A percentile compares a stretch with the other conserved stretches of the same genome.
Evolutionary conservation across 2,329 filamentous ascomycete species (phyloP).

Genomic region (Fusarium sulawesiense): DNA sequence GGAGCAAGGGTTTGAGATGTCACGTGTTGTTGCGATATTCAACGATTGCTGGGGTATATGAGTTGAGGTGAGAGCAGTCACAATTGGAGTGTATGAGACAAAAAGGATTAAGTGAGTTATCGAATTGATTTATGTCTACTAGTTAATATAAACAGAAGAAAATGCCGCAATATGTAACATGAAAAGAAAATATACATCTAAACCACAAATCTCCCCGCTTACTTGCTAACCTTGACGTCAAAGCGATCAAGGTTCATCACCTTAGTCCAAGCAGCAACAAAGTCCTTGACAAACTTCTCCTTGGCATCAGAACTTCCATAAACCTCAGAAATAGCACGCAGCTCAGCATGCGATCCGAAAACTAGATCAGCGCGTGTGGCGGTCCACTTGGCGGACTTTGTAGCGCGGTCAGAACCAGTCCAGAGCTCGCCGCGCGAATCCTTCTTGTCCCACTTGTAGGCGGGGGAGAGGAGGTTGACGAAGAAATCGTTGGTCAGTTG

Average conservation of each 20-base stretch:
- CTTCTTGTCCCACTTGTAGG: slow-evolving; percentile 68
- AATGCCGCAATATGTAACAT: not conserved
- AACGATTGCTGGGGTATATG: no score
- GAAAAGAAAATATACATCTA: not conserved
- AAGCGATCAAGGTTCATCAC: slow-evolving; percentile 80
- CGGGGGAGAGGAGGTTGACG: slow-evolving; percentile 78
- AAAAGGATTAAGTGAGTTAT: not conserved
- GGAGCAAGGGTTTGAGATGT: no score
- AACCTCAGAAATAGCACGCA: slow-evolving; percentile 76
- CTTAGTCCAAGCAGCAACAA: slow-evolving; percentile 78
- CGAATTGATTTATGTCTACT: not conserved
- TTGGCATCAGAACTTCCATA: slow-evolving; percentile 71
- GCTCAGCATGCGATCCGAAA: slow-evolving; percentile 79
- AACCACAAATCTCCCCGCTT: no score
- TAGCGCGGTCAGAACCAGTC: slow-evolving; percentile 73
- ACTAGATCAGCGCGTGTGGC: slow-evolving; percentile 76
- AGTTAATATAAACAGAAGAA: not conserved
- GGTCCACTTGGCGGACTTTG: slow-evolving; percentile 74
- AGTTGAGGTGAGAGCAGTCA: no score
- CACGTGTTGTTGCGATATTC: no score
- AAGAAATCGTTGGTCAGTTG: slow-evolving; percentile 84
- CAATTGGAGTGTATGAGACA: no score
- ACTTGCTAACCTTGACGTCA: slow-evolving; percentile 54
- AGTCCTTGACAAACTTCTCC: slow-evolving; percentile 77
- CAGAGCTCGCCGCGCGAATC: slow-evolving; percentile 64